phyloP scores from a whole-genome alignment of 345 rosid genomes.

The thale cress (Arabidopsis thaliana) region DNA sequence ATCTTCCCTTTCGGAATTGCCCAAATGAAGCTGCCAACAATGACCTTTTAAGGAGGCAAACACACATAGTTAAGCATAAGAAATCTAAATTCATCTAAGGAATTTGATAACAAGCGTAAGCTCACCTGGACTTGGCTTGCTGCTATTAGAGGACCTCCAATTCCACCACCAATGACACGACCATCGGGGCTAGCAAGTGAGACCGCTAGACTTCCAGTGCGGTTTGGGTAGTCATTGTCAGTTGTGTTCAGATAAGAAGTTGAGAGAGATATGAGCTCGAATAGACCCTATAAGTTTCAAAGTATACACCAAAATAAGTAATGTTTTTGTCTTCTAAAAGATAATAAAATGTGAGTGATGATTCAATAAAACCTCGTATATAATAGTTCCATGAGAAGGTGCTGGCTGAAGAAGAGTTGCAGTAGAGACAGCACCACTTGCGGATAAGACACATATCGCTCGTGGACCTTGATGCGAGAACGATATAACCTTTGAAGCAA shows the following conservation, averaged over 20 bases:
- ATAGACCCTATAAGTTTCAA: slow-evolving; percentile 66
- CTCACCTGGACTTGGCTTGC: slow-evolving; percentile 87
- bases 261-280: slow-evolving; percentile 86
- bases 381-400: slow-evolving; percentile 81
- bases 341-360: not conserved
- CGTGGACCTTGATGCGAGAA: slow-evolving; percentile 91
- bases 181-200: slow-evolving; percentile 96
- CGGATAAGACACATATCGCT: slow-evolving; percentile 86
- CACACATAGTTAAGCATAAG: not conserved
- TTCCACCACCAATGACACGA: slow-evolving; percentile 92
- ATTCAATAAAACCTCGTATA: slow-evolving; percentile 70
- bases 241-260: slow-evolving; percentile 71
- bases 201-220: slow-evolving; percentile 76
- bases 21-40: slow-evolving; percentile 90
- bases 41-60: slow-evolving; percentile 55
- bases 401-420: slow-evolving; percentile 88
- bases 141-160: slow-evolving; percentile 90
- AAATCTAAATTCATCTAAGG: not conserved
- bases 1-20: slow-evolving; percentile 69
- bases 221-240: slow-evolving; percentile 56
- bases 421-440: slow-evolving; percentile 88
- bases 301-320: slow-evolving; percentile 28
- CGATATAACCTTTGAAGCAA: slow-evolving; percentile 68
- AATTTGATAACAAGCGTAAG: not conserved
- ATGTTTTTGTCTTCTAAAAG: not conserved